Evolutionary conservation across 768 basidiomycete genomes (phyloP).

Genomic region (Royoungia palumana): DNA sequence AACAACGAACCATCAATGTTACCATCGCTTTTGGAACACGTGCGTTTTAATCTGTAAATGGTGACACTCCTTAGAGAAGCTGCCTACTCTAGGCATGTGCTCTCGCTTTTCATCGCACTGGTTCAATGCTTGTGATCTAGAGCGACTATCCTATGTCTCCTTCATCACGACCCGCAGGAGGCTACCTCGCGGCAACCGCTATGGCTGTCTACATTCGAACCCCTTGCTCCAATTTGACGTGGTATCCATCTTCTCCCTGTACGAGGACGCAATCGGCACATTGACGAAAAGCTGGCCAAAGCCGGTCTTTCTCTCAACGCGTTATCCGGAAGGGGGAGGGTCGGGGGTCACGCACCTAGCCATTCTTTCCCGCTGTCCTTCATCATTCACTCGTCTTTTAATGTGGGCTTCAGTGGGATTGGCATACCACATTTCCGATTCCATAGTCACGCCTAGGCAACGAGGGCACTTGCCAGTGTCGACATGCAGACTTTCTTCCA

Average conservation of each 20-base stretch:
- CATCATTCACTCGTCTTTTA: conserved; percentile 12
- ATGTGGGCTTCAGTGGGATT: conserved; percentile 20
- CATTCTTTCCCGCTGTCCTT: conserved; percentile 16
- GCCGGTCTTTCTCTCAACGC: conserved; percentile 19
- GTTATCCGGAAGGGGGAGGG: conserved; percentile 12
- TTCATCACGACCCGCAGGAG: conserved; percentile 2
- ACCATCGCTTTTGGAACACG: conserved; percentile 18
- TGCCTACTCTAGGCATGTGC: conserved; percentile 17
- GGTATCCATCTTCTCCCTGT: conserved; percentile 17
- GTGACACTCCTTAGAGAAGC: conserved; percentile 13
- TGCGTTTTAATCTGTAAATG: conserved; percentile 12
- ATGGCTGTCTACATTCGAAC: conserved; percentile 14
- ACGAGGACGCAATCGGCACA: conserved; percentile 17
- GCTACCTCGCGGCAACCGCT: not conserved
- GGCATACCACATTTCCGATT: conserved; percentile 1
- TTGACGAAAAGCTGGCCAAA: conserved; percentile 22
- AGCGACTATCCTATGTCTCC: conserved; percentile 7
- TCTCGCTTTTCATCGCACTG: conserved; percentile 21
- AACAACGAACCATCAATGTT: conserved; percentile 8
- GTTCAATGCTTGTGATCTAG: conserved; percentile 9
- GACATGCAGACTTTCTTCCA: conserved; percentile 17
- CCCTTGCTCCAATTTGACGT: conserved; percentile 22
- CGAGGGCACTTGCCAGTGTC: conserved; percentile 11
- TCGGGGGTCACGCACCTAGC: conserved; percentile 21
- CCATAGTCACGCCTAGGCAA: conserved; percentile 1